Conservation (phyloP, 2,329 filamentous ascomycete species). For the Pyricularia sp. region DNA sequence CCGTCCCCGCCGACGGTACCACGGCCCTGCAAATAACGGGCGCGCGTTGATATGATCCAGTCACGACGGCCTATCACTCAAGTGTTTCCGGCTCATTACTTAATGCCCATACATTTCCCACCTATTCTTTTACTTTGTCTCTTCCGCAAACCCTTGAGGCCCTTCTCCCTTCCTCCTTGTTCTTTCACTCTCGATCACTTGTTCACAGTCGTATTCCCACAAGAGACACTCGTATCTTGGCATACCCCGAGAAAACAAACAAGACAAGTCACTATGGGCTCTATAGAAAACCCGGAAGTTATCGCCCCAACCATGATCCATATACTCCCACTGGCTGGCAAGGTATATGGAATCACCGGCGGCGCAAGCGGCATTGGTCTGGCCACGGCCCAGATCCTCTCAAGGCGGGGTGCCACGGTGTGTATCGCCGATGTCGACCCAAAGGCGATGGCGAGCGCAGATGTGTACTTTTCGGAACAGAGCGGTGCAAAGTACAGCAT, state of each 20-base stretch:
- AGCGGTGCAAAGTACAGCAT: conserved; percentile 20
- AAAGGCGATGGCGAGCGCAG: conserved; percentile 18
- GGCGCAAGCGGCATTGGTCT: conserved; percentile 27
- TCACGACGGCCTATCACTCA: not conserved
- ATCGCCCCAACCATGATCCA: not conserved
- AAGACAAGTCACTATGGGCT: not conserved
- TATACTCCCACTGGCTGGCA: conserved; percentile 13
- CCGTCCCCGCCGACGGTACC: not conserved
- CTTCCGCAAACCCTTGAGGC: not conserved
- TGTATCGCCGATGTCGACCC: conserved; percentile 28
- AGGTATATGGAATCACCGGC: conserved; percentile 37
- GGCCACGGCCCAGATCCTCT: conserved; percentile 27
- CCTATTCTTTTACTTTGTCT: not conserved
- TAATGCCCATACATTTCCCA: not conserved
- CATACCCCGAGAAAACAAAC: not conserved
- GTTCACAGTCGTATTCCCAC: not conserved
- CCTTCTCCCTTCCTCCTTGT: not conserved
- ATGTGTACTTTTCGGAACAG: conserved; percentile 18
- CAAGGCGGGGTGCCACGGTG: conserved; percentile 25
- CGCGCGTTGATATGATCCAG: not conserved
- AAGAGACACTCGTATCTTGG: not conserved
- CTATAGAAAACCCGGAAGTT: not conserved
- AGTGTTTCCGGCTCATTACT: not conserved
- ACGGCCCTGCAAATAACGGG: not conserved
- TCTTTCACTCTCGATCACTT: not conserved